Conservation (phyloP, 2,329 filamentous ascomycete species). For the Colletotrichum sp. region DNA sequence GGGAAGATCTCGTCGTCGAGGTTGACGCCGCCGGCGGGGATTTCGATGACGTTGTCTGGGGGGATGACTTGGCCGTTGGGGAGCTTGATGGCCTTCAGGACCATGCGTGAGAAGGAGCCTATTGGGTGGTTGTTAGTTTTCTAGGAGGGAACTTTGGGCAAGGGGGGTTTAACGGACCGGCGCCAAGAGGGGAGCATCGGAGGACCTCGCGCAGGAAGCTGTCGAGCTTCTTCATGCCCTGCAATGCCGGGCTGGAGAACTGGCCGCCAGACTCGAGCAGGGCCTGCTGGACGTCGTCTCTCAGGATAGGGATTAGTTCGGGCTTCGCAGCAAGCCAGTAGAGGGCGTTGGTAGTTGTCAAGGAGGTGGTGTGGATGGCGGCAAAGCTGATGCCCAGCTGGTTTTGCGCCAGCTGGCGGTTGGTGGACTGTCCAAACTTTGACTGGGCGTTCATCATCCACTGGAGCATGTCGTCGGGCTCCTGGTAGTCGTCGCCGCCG, state of each 20-base stretch:
- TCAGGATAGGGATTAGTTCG: conserved; percentile 53
- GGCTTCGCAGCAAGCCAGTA: conserved; percentile 57
- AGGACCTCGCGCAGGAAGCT: conserved; percentile 44
- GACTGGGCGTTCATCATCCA: conserved; percentile 47
- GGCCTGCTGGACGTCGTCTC: conserved; percentile 53
- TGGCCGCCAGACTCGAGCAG: conserved; percentile 37
- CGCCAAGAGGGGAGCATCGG: conserved; percentile 31
- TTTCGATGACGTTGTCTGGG: conserved; percentile 45
- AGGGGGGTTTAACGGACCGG: not conserved
- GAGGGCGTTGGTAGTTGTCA: conserved; percentile 46
- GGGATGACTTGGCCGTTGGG: conserved; percentile 58
- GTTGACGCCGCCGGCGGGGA: conserved; percentile 39
- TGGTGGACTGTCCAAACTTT: conserved; percentile 34
- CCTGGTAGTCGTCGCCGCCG: conserved; percentile 17
- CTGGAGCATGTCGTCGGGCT: conserved; percentile 53
- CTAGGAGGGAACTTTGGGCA: not conserved
- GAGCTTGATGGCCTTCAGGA: conserved; percentile 53
- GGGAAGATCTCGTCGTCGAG: conserved; percentile 40
- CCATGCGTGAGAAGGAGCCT: conserved; percentile 55
- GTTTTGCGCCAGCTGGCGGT: conserved; percentile 41
- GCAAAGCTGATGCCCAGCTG: conserved; percentile 52
- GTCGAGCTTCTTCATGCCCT: conserved; percentile 43
- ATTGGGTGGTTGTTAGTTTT: not conserved
- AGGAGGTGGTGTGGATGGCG: conserved; percentile 56
- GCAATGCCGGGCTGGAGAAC: conserved; percentile 37